Conservation (phyloP, 1,284 basidiomycete species). For the Blastosporella zonata region DNA sequence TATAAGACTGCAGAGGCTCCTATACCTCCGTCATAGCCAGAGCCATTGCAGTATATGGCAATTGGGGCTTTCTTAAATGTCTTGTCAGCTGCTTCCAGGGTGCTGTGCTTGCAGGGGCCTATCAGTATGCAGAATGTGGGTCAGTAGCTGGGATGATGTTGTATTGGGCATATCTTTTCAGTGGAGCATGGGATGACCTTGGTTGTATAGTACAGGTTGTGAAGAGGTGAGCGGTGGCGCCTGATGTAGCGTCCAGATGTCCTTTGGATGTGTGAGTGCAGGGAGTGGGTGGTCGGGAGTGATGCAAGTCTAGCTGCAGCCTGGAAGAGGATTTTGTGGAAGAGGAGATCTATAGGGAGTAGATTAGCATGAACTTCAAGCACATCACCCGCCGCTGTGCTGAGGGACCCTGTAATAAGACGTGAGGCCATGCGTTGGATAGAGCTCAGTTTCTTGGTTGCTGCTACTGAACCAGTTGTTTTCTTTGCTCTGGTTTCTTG, state of each 20-base stretch:
- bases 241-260: neutral
- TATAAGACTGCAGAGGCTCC: neutral
- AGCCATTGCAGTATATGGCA: neutral
- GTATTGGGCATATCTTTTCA: neutral
- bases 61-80: too few relatives aligned
- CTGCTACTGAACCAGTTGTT: neutral
- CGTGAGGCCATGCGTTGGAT: too few relatives aligned
- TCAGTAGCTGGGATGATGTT: neutral
- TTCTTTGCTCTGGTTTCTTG: neutral
- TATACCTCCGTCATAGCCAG: neutral
- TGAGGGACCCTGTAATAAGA: constrained; percentile 7
- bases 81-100: neutral
- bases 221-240: neutral
- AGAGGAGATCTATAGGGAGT: constrained; percentile 1
- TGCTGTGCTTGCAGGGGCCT: neutral
- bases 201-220: neutral
- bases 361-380: constrained; percentile 4
- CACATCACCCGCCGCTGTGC: constrained; percentile 2
- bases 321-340: neutral
- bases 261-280: neutral
- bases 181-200: neutral
- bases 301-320: constrained; percentile 4
- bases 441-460: too few relatives aligned
- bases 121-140: neutral
- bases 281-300: constrained; percentile 1